Conservation (phyloP, 78 protist genomes). For the Dictyostelium citrinum region DNA sequence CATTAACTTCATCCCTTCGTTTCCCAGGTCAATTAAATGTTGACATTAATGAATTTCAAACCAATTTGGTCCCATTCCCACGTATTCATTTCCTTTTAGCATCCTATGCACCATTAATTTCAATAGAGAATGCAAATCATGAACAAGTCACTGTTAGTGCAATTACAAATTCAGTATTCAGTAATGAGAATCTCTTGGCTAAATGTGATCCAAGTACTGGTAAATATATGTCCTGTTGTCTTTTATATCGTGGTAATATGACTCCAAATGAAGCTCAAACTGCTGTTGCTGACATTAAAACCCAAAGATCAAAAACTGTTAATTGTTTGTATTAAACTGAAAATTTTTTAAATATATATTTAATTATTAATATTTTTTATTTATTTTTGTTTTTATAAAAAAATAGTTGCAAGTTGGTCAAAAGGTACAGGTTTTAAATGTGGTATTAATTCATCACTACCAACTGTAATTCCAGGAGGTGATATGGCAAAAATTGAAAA, state of each 20-base stretch:
- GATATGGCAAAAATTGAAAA: slow-evolving; percentile 98
- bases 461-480: slow-evolving; percentile 98
- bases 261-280: slow-evolving; percentile 99
- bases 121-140: slow-evolving; percentile 98
- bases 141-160: slow-evolving; percentile 97
- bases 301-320: slow-evolving; percentile 93
- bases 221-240: slow-evolving; percentile 99
- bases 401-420: slow-evolving; percentile 98
- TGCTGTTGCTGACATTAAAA: slow-evolving; percentile 98
- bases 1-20: slow-evolving; percentile 98
- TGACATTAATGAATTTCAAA: slow-evolving; percentile 99
- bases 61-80: slow-evolving; percentile 98
- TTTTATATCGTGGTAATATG: slow-evolving; percentile 99
- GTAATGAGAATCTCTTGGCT: slow-evolving; percentile 97
- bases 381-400: too few species aligned
- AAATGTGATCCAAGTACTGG: slow-evolving; percentile 99
- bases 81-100: slow-evolving; percentile 96
- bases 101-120: slow-evolving; percentile 98
- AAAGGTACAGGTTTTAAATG: slow-evolving; percentile 97
- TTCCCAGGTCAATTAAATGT: slow-evolving; percentile 99
- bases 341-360: too few species aligned
- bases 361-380: too few species aligned
- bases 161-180: slow-evolving; percentile 98
- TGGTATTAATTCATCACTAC: slow-evolving; percentile 98
- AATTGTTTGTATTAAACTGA: slow-evolving; percentile 97